phyloP scores from a whole-genome alignment of 1,284 basidiomycete genomes.

The Ceratobasidium sp. region DNA sequence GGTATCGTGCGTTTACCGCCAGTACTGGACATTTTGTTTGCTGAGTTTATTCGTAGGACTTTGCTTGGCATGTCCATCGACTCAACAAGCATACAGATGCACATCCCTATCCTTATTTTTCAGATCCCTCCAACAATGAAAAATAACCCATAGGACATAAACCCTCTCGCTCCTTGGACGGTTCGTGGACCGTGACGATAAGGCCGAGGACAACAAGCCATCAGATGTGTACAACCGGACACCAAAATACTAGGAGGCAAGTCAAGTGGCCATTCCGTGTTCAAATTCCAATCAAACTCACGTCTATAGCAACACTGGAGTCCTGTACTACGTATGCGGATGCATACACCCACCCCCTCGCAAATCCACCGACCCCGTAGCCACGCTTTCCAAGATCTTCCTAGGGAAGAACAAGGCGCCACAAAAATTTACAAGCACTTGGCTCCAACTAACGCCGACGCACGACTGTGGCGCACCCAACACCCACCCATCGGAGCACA shows the following conservation, averaged over 20 bases:
- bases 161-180: slow-evolving; percentile 45
- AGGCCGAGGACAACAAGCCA: slow-evolving; percentile 51
- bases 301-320: slow-evolving; percentile 27
- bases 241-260: slow-evolving; percentile 50
- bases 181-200: slow-evolving; percentile 53
- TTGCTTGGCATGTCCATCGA: slow-evolving; percentile 64
- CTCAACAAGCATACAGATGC: slow-evolving; percentile 54
- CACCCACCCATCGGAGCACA: slow-evolving; percentile 52
- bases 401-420: slow-evolving; percentile 36
- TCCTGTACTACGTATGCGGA: slow-evolving; percentile 41
- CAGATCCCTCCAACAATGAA: neutral
- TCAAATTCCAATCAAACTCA: neutral
- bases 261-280: neutral
- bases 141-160: slow-evolving; percentile 24
- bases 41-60: slow-evolving; percentile 51
- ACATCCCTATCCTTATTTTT: neutral
- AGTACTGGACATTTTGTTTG: neutral
- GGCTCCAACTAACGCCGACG: slow-evolving; percentile 46
- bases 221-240: slow-evolving; percentile 51
- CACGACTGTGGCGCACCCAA: slow-evolving; percentile 48
- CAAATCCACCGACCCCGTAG: slow-evolving; percentile 32
- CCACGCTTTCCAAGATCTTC: slow-evolving; percentile 23
- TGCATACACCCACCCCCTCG: slow-evolving; percentile 46
- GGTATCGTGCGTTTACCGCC: slow-evolving; percentile 36
- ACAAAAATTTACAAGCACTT: slow-evolving; percentile 41